phyloP scores from a whole-genome alignment of 352 stramenopile species.

The Phytophthora foliorum region DNA sequence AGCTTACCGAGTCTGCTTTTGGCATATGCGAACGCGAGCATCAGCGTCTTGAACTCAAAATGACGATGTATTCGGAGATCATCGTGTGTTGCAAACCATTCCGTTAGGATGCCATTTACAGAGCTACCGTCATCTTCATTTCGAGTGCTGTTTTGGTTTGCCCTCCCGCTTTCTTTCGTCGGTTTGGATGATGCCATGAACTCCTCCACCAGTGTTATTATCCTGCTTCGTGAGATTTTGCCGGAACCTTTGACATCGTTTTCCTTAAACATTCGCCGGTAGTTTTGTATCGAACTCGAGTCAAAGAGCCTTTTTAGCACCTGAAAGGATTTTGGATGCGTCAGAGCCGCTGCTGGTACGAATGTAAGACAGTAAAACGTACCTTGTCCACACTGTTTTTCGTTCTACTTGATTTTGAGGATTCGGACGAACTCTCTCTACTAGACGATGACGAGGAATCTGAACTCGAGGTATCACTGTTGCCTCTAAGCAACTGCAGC shows the following conservation, averaged over 20 bases:
- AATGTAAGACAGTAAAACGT: neutral
- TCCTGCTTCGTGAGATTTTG: slow-evolving; percentile 50
- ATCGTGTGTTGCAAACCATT: slow-evolving; percentile 68
- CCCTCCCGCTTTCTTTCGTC: neutral
- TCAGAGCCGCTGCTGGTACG: neutral
- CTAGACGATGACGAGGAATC: slow-evolving; percentile 35
- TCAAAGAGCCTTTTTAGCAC: slow-evolving; percentile 52
- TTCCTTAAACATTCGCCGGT: slow-evolving; percentile 46
- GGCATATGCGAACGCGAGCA: slow-evolving; percentile 62
- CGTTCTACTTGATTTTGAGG: slow-evolving; percentile 14
- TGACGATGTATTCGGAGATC: slow-evolving; percentile 53
- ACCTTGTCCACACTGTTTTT: slow-evolving; percentile 36
- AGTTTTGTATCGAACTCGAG: slow-evolving; percentile 40
- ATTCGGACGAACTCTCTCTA: slow-evolving; percentile 17
- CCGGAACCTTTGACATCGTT: slow-evolving; percentile 45
- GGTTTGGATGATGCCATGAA: slow-evolving; percentile 20
- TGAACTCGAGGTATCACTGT: slow-evolving; percentile 33
- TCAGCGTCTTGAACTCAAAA: slow-evolving; percentile 67
- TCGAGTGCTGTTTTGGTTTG: neutral
- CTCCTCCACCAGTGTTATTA: slow-evolving; percentile 53
- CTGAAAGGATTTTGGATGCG: slow-evolving; percentile 17
- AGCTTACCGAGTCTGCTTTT: slow-evolving; percentile 57
- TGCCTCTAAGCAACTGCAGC: slow-evolving; percentile 31
- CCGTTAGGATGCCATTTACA: slow-evolving; percentile 32
- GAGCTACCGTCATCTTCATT: neutral